Evolutionary conservation across 345 rosid genomes (phyloP), one percentile per base, ranked within the genome.

Genomic region (Geranium rotundifolium): DNA sequence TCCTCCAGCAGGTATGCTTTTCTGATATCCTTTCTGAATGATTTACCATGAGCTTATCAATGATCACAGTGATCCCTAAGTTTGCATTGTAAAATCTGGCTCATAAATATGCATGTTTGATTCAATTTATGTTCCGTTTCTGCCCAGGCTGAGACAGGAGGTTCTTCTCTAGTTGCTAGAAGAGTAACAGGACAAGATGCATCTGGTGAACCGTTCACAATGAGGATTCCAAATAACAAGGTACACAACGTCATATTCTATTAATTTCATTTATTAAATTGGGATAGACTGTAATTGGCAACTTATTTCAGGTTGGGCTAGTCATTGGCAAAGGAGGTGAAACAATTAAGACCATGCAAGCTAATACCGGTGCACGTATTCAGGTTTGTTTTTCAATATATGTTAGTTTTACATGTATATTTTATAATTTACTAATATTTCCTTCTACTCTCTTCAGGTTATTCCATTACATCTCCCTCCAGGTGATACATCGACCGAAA

Each of bases 241-340:
- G 99, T 90, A 76, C 64, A 19, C 18, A n/a, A 12, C 34, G 54
- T 52, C 34, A 54, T 50, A 67, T 16, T 29, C 30, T 4, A 17
- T 29, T 30, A 27, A 19, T 15, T 59, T 75, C 62, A 16, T 49
- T 56, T 19, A 14, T 54, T 18, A 64, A 57, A 56, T 68, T 29
- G 10, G 50, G 55, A 60, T 76, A 31, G 58, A 63, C 68, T 73
- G 27, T 69, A 56, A 81, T 61, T n/a, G 37, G 66, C 3, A 58
- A 60, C 12, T 66, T 68, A 59, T 77, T 66, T 69, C 85, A 95
- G 99, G 99, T 95, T 79, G 99, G 99, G 71, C 70, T 95, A 74
- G 97, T 95, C 29, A 95, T 95, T 77, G 99, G 99, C 64, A 95
- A 95, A 87, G 97, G 99, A 62, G 99, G 99, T 17, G 99, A 95